Base-by-base conservation (phyloP, 2,329 filamentous ascomycete genomes). In the Penicillium sp. region DNA sequence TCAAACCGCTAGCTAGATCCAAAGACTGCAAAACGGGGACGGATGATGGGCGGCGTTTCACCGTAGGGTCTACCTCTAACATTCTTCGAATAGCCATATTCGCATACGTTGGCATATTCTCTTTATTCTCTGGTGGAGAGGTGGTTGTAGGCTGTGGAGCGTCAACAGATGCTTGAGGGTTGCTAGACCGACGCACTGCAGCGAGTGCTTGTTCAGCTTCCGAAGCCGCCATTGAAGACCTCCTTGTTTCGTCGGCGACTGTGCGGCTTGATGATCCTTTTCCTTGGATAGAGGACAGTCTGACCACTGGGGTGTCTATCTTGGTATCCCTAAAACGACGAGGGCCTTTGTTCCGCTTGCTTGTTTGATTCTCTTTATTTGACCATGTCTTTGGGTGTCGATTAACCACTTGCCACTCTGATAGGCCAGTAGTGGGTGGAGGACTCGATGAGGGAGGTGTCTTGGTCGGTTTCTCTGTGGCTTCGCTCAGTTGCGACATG, bases 171-270 rank as follows among this genome's bases (percentile, higher is more conserved):
- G 65, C 55, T 31, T 67, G 62, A 3, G 71, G 64, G n/a, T 70
- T 69, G 50, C 70, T 77, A 6, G 65, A 65, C 33, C 68, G 66
- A 41, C 76, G 74, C 16, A 78, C 69, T 1, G 74, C 69, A 6
- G 71, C 65, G 6, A 79, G 62, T 14, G 72, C 69, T 53, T 69
- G 68, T 30, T 74, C 71, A 4, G 76, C 77, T 28, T 71, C 69
- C 3, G 75, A 77, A 53, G 60, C 53, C 5, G 61, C 31, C 14
- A 56, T 44, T 26, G 68, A 67, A 50, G 52, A 67, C 54, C 52
- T 64, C 31, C 50, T 57, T 17, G 49, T 53, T 40, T 57, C 61
- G 31, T 56, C 61, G 40, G 60, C 33, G 16, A 55, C 40, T 11
- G 54, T 50, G n/a, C 58, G 62, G 50, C 62, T 70, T 35, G 66